phyloP scores from a whole-genome alignment of 148 eudicot genomes.

The Fagopyrum homotropicum region DNA sequence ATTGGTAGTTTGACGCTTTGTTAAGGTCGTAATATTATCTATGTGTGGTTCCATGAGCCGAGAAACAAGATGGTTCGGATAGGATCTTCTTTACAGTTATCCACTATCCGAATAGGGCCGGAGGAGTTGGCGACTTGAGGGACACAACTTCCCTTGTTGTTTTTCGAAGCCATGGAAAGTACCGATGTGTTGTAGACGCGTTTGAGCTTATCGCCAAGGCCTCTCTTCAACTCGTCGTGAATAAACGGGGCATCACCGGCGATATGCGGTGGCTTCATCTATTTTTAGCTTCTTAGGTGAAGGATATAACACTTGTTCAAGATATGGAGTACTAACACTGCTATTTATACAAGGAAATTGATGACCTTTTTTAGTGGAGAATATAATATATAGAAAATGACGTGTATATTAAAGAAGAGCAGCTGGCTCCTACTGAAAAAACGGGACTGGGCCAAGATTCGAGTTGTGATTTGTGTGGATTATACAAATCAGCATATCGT shows the following conservation, averaged over 20 bases:
- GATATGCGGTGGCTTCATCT: conserved; percentile 4
- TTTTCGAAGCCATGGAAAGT: not conserved
- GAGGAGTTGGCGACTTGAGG: not conserved
- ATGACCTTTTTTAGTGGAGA: not conserved
- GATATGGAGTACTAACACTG: not conserved
- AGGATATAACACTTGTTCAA: not conserved
- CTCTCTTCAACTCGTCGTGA: conserved; percentile 9
- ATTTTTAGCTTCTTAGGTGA: not conserved
- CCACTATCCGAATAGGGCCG: not conserved
- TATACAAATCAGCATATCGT: not conserved
- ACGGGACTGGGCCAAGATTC: not conserved
- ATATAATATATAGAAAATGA: not conserved
- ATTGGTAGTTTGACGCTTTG: not conserved
- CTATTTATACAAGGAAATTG: not conserved
- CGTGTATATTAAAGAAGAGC: too few relatives aligned
- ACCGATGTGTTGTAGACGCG: not conserved
- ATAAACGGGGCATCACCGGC: not conserved
- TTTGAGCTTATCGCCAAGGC: conserved; percentile 6
- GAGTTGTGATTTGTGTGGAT: not conserved
- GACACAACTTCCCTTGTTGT: not conserved
- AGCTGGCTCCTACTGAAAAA: too few relatives aligned
- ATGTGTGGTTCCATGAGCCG: conserved; percentile 2
- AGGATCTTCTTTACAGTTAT: conserved; percentile 4
- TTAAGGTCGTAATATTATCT: not conserved
- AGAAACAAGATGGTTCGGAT: conserved; percentile 12